phyloP scores from a whole-genome alignment of 1,284 basidiomycete species.

The Sporisorium exsertum region DNA sequence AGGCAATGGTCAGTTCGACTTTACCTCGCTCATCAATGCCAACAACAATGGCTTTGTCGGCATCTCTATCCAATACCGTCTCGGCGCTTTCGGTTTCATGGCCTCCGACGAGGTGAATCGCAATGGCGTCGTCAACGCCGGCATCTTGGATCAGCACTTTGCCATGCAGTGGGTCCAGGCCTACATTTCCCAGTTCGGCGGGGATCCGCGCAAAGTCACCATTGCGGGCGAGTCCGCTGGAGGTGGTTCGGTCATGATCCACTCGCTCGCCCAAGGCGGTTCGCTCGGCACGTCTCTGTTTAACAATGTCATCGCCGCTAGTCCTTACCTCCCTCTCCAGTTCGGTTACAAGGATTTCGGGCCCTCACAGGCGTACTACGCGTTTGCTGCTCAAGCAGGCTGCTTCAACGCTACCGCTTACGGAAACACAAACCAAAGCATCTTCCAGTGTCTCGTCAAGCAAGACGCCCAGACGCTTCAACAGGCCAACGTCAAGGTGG shows the following conservation, averaged over 20 bases:
- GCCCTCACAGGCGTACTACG: constrained; percentile 35
- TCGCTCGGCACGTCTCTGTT: constrained; percentile 32
- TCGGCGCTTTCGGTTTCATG: constrained; percentile 59
- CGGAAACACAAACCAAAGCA: constrained; percentile 18
- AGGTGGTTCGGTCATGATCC: constrained; percentile 39
- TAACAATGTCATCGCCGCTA: constrained; percentile 30
- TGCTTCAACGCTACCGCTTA: constrained; percentile 32
- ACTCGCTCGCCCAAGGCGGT: constrained; percentile 31
- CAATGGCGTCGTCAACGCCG: constrained; percentile 40
- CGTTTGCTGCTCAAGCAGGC: constrained; percentile 25
- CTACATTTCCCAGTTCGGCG: constrained; percentile 53
- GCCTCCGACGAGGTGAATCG: constrained; percentile 34
- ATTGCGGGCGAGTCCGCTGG: constrained; percentile 51
- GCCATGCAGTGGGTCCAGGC: constrained; percentile 51
- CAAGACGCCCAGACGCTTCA: constrained; percentile 26
- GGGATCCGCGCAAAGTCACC: constrained; percentile 48
- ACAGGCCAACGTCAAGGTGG: constrained; percentile 24
- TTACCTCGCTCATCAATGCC: constrained; percentile 41
- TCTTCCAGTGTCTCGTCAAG: constrained; percentile 27
- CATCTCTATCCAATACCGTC: constrained; percentile 74
- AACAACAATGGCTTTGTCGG: constrained; percentile 41
- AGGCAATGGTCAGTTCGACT: constrained; percentile 39
- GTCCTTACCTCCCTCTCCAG: constrained; percentile 35
- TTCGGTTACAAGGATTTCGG: constrained; percentile 31
- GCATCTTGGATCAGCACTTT: constrained; percentile 47